Evolutionary conservation across 179 eudicot species (phyloP).

Genomic region (Spinacia oleracea): DNA sequence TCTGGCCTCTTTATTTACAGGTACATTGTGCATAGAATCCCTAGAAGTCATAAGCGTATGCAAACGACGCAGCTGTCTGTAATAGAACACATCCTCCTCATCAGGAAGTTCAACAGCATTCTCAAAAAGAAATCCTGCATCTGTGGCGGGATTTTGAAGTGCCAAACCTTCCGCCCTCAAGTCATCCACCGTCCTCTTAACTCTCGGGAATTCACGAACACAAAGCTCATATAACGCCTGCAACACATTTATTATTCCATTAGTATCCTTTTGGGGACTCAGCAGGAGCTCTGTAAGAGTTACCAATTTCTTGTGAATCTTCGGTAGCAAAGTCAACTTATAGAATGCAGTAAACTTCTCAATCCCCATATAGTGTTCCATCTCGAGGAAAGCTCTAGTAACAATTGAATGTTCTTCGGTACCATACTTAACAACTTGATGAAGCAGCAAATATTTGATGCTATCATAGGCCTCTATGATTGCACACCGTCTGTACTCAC

Average conservation of each 20-base stretch:
- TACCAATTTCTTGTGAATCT: slow-evolving; percentile 54
- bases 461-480: slow-evolving; percentile 85
- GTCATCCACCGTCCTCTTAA: slow-evolving; percentile 40
- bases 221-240: slow-evolving; percentile 79
- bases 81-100: slow-evolving; percentile 55
- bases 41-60: slow-evolving; percentile 69
- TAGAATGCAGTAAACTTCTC: slow-evolving; percentile 56
- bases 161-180: slow-evolving; percentile 65
- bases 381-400: slow-evolving; percentile 50
- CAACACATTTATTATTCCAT: slow-evolving; percentile 52
- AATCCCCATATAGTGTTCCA: slow-evolving; percentile 44
- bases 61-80: slow-evolving; percentile 73
- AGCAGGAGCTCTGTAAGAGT: slow-evolving; percentile 61
- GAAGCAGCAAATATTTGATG: slow-evolving; percentile 55
- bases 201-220: slow-evolving; percentile 60
- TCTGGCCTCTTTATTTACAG: slow-evolving; percentile 76
- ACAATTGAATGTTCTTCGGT: slow-evolving; percentile 68
- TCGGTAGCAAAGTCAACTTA: slow-evolving; percentile 45
- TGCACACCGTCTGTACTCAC: slow-evolving; percentile 86
- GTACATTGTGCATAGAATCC: slow-evolving; percentile 84
- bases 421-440: slow-evolving; percentile 48
- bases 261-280: slow-evolving; percentile 44
- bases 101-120: slow-evolving; percentile 70
- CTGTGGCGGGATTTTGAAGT: slow-evolving; percentile 39
- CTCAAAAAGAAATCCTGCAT: slow-evolving; percentile 63